Evolutionary conservation across 2,329 filamentous ascomycete genomes (phyloP), one percentile per base, ranked within the genome.

Genomic region (Fusarium nelsonii): DNA sequence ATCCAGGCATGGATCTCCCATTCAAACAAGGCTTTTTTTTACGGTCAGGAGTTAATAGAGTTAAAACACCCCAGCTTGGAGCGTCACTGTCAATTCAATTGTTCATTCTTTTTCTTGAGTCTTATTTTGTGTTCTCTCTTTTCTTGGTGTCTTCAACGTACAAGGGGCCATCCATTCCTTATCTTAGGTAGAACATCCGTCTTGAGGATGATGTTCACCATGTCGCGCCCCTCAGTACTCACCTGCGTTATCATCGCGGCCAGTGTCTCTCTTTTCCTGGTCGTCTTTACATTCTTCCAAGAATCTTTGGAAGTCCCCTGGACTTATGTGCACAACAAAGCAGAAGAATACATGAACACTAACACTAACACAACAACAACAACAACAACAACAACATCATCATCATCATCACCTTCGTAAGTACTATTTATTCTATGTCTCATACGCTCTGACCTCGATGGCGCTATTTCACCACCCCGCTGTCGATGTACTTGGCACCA

Each of bases 201-300:
- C 65, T 65, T 53, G 49, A 69, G 28, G 59, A 68, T 65, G 60
- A 54, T 62, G 41, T 56, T 53, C 28, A 48, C 59, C 46, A 69
- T 65, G 34, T 68, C 65, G 37, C 65, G 65, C 11, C 56, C 62
- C n/a, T 34, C 65, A 20, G 40, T 56, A 33, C 16, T 49, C 30
- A 65, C 65, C 6, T 63, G 64, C 33, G 23, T 68, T 11, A 26
- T 55, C 36, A 28, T 69, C 20, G 65, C 65, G 2, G 65, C 60
- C 60, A 41, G 56, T 11, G 36, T 68, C 65, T 68, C 41, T 50
- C 66, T 68, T 65, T 69, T 69, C 18, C 61, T 68, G 20, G 41
- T 65, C 37, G 28, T 66, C 10, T 65, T 69, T 34, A 53, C 60
- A 7, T 65, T 56, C 36, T 68, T 68, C 18, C 62, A 68, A 37